phyloP scores from a whole-genome alignment of 768 basidiomycete species.

The Cystobasidium tubakii region DNA sequence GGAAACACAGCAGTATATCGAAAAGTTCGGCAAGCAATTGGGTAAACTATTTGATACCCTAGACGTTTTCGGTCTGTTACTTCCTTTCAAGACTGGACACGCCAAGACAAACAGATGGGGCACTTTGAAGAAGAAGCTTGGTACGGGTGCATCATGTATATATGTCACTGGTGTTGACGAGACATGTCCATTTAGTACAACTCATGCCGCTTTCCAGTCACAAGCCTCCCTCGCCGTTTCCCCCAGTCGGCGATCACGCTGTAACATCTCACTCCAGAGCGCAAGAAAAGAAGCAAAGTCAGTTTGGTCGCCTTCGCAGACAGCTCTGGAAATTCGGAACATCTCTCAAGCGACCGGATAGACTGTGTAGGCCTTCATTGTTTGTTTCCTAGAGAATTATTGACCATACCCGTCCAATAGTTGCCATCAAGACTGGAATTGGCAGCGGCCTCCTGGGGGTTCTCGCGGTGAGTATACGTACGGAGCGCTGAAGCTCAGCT shows the following conservation, averaged over 20 bases:
- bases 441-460: constrained; percentile 23
- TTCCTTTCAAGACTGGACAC: not conserved
- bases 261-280: constrained; percentile 18
- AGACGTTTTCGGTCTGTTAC: constrained; percentile 8
- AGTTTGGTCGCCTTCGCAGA: not conserved
- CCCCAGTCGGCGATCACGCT: not conserved
- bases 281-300: not conserved
- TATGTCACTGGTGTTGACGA: not conserved
- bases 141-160: constrained; percentile 38
- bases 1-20: not conserved
- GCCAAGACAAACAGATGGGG: constrained; percentile 12
- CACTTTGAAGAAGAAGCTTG: constrained; percentile 31
- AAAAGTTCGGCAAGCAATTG: not conserved
- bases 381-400: not conserved
- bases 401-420: not conserved
- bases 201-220: constrained; percentile 5
- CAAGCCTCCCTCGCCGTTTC: constrained; percentile 20
- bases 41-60: not conserved
- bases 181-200: not conserved
- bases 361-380: not conserved
- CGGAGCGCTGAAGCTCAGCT: not conserved
- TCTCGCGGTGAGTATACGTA: not conserved
- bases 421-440: constrained; percentile 28
- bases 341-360: constrained; percentile 12
- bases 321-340: constrained; percentile 10